These are phyloP conservation scores for Coemansia umbellata DNA, from an alignment of 192 early-diverging fungal species.

Conservation along the genomic window DNA sequence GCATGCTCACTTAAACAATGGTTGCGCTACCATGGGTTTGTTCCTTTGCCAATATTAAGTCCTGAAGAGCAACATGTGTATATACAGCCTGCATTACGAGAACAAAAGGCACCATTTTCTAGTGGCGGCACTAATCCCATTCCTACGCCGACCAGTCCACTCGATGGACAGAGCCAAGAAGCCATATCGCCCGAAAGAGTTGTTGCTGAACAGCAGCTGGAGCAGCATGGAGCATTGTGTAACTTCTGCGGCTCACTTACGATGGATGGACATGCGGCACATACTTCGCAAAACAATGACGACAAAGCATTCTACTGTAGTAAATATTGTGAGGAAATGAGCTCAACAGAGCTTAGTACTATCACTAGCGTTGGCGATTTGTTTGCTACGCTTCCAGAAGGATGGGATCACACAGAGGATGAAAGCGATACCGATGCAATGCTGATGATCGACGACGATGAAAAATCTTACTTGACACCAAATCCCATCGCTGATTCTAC, in stretches of 20 bases:
- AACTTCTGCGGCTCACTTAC: neutral
- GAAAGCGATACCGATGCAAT: slow-evolving; percentile 15
- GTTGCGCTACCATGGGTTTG: slow-evolving; percentile 27
- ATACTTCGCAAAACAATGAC: neutral
- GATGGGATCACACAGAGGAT: slow-evolving; percentile 23
- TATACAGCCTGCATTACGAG: neutral
- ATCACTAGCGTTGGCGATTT: neutral
- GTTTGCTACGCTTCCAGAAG: slow-evolving; percentile 15
- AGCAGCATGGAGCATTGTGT: neutral
- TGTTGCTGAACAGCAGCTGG: neutral
- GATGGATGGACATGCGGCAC: neutral
- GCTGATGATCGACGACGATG: slow-evolving; percentile 23
- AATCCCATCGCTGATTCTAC: neutral
- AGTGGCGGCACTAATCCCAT: neutral
- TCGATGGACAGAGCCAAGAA: neutral
- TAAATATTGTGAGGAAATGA: slow-evolving; percentile 7
- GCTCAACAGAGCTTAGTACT: neutral
- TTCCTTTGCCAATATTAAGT: slow-evolving; percentile 21
- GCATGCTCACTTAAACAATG: slow-evolving; percentile 24
- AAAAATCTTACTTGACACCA: neutral
- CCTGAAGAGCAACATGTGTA: slow-evolving; percentile 5
- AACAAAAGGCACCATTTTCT: neutral
- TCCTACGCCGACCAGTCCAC: too few relatives aligned
- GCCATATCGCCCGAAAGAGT: too few relatives aligned
- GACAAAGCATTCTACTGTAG: slow-evolving; percentile 15